Base-by-base conservation (phyloP, 345 rosid species). In the Melaleuca quinquenervia region DNA sequence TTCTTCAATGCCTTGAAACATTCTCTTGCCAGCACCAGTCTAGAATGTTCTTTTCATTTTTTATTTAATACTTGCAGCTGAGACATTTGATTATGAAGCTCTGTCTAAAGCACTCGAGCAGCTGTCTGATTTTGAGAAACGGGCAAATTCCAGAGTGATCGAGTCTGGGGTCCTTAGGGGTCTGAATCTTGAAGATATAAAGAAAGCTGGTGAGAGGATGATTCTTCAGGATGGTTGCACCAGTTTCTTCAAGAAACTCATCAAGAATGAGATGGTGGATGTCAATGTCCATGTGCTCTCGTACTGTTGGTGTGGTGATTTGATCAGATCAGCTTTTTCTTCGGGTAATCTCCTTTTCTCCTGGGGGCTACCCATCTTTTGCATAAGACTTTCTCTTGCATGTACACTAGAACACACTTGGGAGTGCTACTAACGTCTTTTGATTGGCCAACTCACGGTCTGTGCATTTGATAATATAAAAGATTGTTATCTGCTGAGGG, bases 291-390 rank as follows among this genome's bases (percentile, higher is more conserved):
- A 96, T 56, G 89, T 98, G 75, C 96, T 96, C 82, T 98, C 99
- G 11, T 98, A 95, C 87, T 98, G 98, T 90, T 98, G 99, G 99
- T 98, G 96, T 86, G 98, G 92, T 86, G 98, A 95, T 87, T 98
- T 98, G 87, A 96, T 98, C 86, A 93, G 96, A 83, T 91, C 95
- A 76, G 94, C 96, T 82, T 95, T 96, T 75, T 89, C 89, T 87
- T 91, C 97, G 84, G 96, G 99, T 95, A 92, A 85, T 86, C 62
- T 83, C 83, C 21, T 16, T 32, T n/a, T 56, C 70, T 45, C n/a
- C 50, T 41, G 52, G 80, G 78, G 48, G 80, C 80, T 36, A 36
- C 48, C 48, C 80, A 36, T 70, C 45, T 41, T 70, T 70, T 70
- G 48, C 80, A 70, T 70, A 18, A 70, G 80, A 70, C 80, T 36